Evolutionary conservation across 2,329 filamentous ascomycete species (phyloP).

Genomic region (Domatiomyces globalis): DNA sequence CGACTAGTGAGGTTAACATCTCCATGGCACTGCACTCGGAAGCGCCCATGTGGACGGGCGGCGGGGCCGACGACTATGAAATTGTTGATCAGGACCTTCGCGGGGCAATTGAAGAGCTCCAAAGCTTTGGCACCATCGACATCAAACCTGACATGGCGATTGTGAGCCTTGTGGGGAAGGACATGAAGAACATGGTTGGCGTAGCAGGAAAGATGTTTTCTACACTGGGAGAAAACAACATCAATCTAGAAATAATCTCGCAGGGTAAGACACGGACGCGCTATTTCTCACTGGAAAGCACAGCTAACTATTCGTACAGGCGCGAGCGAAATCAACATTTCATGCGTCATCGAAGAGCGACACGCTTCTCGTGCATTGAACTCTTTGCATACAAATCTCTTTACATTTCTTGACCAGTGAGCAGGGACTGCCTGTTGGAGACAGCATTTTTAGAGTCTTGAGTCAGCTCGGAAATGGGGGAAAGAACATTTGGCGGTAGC

Average conservation of each 20-base stretch:
- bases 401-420: conserved; percentile 72
- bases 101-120: conserved; percentile 55
- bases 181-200: conserved; percentile 96
- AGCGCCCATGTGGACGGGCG: conserved; percentile 37
- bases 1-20: conserved; percentile 90
- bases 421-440: background rate
- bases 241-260: conserved; percentile 99
- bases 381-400: conserved; percentile 89
- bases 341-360: conserved; percentile 83
- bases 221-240: conserved; percentile 77
- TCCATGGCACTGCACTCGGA: conserved; percentile 91
- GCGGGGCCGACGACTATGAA: conserved; percentile 32
- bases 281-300: background rate
- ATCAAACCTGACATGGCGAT: conserved; percentile 89
- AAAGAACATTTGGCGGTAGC: background rate
- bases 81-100: conserved; percentile 51
- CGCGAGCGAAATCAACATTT: conserved; percentile 98
- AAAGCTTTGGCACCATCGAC: conserved; percentile 76
- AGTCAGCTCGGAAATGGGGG: background rate
- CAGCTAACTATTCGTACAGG: conserved; percentile 38
- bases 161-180: conserved; percentile 79
- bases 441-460: background rate
- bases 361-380: conserved; percentile 91
- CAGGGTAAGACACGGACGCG: conserved; percentile 50
- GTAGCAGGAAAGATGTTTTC: conserved; percentile 92